Base-by-base conservation (phyloP, 306 rosid species). In the peach (Prunus persica) region DNA sequence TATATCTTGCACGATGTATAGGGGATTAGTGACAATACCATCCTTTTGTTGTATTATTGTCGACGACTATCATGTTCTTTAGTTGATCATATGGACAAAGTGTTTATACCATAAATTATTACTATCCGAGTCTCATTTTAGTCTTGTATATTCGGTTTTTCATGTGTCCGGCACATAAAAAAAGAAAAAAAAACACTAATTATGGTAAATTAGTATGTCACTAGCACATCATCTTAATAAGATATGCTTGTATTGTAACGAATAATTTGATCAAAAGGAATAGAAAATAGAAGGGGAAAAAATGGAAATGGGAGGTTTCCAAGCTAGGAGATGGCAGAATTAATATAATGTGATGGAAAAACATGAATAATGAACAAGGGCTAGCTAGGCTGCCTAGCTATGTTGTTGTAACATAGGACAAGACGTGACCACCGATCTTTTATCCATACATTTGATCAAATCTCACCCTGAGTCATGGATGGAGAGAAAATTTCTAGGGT, bases 1-100 rank as follows among this genome's bases (percentile, higher is more conserved):
- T 63, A 63, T 32, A 18, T 30, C 45, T 63, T 63, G 69, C 69
- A 65, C 14, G 5, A 78, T 69, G 67, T 65, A 71, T 77, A 79
- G 27, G 84, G 83, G 83, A 86, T 82, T 78, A 73, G 80, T 76
- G 78, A 88, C 78, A 65, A 22, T 24, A 20, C 61, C 80, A 54
- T 69, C 24, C 61, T 60, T 79, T 69, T 82, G 76, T 79, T 65
- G 46, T 55, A 65, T 34, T 32, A 32, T 34, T 65, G 49, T 34
- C 47, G 24, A 11, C 69, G 34, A 4, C 8, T 8, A 6, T 34
- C 13, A 5, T 56, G 19, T 18, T 52, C 19, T 52, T 16, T 19
- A 51, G 2, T 51, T 51, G 16, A 47, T 47, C 52, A 11, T 38
- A 11, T 3, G 52, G 15, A 47, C 52, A 47, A 47, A 47, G 14